Evolutionary conservation across 805 yeast species (phyloP).

Genomic region (Yamadazyma tumulicola): DNA sequence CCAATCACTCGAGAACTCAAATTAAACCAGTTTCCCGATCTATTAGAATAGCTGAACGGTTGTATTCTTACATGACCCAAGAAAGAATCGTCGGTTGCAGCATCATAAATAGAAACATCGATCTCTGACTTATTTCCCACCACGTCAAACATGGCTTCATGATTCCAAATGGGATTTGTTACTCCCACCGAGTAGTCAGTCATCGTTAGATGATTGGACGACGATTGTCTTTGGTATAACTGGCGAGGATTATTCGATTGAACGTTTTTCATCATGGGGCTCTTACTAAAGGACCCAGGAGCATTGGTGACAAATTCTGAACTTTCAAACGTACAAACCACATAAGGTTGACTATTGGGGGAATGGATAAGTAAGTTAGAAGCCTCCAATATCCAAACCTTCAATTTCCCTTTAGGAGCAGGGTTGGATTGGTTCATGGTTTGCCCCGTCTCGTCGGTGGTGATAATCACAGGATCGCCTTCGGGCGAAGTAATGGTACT

Average conservation of each 20-base stretch:
- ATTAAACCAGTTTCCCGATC: conserved; percentile 63
- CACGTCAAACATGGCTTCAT: conserved; percentile 90
- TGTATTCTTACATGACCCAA: conserved; percentile 77
- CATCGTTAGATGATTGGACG: conserved; percentile 30
- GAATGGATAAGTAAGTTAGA: conserved; percentile 57
- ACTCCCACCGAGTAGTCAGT: conserved; percentile 18
- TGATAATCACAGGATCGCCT: conserved; percentile 27
- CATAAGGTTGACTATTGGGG: conserved; percentile 70
- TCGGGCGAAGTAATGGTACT: not conserved
- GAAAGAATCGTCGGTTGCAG: conserved; percentile 74
- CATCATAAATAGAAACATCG: conserved; percentile 89
- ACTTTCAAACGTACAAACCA: conserved; percentile 87
- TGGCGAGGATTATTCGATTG: conserved; percentile 21
- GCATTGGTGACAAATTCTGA: conserved; percentile 87
- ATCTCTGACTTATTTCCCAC: conserved; percentile 79
- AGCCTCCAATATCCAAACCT: conserved; percentile 80
- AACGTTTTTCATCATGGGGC: conserved; percentile 6
- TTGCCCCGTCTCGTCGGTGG: conserved; percentile 41
- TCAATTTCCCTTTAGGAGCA: conserved; percentile 76
- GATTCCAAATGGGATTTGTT: conserved; percentile 83
- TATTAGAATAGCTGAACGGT: conserved; percentile 52
- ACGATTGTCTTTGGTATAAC: conserved; percentile 37
- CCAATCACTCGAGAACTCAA: conserved; percentile 72
- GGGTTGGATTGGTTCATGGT: conserved; percentile 21
- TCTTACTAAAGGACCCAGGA: conserved; percentile 48